Conservation (phyloP, 495 filamentous ascomycete species). For the Rhypophila decipiens region DNA sequence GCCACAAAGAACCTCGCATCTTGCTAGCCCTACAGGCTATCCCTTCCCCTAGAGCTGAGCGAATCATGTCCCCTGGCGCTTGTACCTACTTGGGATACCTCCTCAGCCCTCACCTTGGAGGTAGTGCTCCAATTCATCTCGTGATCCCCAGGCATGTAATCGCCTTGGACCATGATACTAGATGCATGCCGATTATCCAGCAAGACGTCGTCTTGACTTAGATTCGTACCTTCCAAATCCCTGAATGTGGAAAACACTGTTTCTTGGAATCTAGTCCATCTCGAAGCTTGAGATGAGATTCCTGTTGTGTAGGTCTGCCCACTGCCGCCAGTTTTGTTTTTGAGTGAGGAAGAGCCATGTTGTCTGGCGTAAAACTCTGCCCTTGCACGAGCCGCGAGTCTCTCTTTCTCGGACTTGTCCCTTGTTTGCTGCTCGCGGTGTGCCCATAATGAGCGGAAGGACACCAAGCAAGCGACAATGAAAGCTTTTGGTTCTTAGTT, state of each 20-base stretch:
- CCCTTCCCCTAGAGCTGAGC: too few relatives aligned
- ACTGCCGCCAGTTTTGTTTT: too few relatives aligned
- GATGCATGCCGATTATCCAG: not conserved
- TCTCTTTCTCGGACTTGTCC: not conserved
- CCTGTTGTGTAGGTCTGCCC: too few relatives aligned
- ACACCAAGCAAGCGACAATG: constrained; percentile 16
- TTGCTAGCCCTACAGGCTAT: too few relatives aligned
- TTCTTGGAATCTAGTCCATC: not conserved
- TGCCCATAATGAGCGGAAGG: constrained; percentile 14
- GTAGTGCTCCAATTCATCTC: not conserved
- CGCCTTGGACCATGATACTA: not conserved
- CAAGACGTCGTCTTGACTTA: not conserved
- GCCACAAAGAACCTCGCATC: too few relatives aligned
- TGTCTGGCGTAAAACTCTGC: too few relatives aligned
- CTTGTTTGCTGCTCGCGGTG: not conserved
- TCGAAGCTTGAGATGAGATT: not conserved
- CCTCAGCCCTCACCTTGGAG: not conserved
- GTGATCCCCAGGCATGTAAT: not conserved
- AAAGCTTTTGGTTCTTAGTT: constrained; percentile 14
- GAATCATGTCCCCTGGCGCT: too few relatives aligned
- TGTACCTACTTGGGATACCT: not conserved
- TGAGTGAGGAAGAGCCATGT: too few relatives aligned
- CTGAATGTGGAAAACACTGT: constrained; percentile 4
- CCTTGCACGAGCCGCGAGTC: not conserved
- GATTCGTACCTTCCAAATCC: constrained; percentile 2